phyloP scores from a whole-genome alignment of 495 filamentous ascomycete genomes.

The Lepidopterella palustris region DNA sequence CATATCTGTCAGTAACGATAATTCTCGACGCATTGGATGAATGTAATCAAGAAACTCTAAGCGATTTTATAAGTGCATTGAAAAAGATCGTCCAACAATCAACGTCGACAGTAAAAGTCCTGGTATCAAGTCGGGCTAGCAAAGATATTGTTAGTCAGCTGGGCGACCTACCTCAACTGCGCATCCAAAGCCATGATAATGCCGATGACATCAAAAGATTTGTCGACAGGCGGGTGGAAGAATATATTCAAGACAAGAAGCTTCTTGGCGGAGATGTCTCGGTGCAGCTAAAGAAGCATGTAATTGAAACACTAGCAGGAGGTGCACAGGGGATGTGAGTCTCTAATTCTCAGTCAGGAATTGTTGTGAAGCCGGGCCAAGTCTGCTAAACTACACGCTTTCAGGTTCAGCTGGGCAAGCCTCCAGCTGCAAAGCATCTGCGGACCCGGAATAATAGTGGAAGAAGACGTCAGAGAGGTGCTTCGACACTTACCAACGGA shows the following conservation, averaged over 20 bases:
- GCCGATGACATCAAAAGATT: slow-evolving; percentile 31
- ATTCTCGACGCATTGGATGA: slow-evolving; percentile 45
- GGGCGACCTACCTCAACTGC: slow-evolving; percentile 23
- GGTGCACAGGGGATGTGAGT: slow-evolving; percentile 36
- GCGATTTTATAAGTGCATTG: slow-evolving; percentile 31
- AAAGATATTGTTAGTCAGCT: slow-evolving; percentile 31
- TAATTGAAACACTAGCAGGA: slow-evolving; percentile 20
- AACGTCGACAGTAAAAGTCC: slow-evolving; percentile 32
- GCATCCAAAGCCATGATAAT: slow-evolving; percentile 30
- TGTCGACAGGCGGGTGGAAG: slow-evolving; percentile 19
- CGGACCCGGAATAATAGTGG: slow-evolving; percentile 6
- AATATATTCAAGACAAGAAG: slow-evolving; percentile 7
- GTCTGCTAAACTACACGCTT: background rate
- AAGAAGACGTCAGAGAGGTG: slow-evolving; percentile 13
- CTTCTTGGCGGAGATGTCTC: background rate
- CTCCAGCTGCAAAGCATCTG: slow-evolving; percentile 31
- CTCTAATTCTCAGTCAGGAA: background rate
- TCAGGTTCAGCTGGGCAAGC: slow-evolving; percentile 36
- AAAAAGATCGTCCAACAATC: slow-evolving; percentile 26
- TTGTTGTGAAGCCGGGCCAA: background rate
- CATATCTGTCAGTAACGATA: slow-evolving; percentile 29
- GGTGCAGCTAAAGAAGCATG: slow-evolving; percentile 14
- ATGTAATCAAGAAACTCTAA: slow-evolving; percentile 30
- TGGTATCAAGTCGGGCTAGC: slow-evolving; percentile 36
- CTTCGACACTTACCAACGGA: slow-evolving; percentile 26